Base-by-base conservation (phyloP, 345 rosid species). In the Citrus glauca region DNA sequence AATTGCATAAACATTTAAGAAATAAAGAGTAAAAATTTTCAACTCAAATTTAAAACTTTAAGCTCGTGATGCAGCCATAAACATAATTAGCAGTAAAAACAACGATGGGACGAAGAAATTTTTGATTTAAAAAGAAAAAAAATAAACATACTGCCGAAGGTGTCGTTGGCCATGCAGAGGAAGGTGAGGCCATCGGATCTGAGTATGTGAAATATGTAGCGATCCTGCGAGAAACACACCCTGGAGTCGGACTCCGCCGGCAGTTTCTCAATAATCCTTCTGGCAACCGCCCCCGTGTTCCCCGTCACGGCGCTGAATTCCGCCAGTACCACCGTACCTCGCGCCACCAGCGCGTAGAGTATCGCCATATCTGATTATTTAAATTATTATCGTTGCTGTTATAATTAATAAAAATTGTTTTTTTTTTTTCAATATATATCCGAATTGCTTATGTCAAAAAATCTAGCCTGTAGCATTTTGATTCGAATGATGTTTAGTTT, bases 221-320 rank as follows among this genome's bases (percentile, higher is more conserved):
- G 92, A 69, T 96, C 98, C 85, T 96, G 99, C 0, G 99, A 94
- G 88, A 94, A 94, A 81, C 98, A 96, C 22, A 92, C 88, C 82
- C 97, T 85, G 38, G 93, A 84, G 63, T 94, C 93, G 69, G 89
- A 86, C 79, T 80, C 94, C 67, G 81, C 79, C 27, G 92, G 97
- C 9, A 96, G 91, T 83, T 91, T 96, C 91, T 96, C 97, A 38
- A 96, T 88, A 79, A 96, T 90, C 88, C 98, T 86, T 32, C 99
- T 81, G 11, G 90, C 90, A 45, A 96, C 95, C 19, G 98, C 95
- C 75, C 98, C 98, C 2, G 93, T 79, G 85, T 96, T 96, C 59
- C 99, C 99, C 8, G 97, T 89, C 67, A 92, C 98, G 53, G 97
- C 99, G 85, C 95, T 94, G 88, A 96, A 96, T 84, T 96, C 99